Percentiles rank a stretch among this genome's conserved stretches.
Evolutionary conservation across 2,329 filamentous ascomycete genomes (phyloP).

Genomic region (Talaromyces sp.): DNA sequence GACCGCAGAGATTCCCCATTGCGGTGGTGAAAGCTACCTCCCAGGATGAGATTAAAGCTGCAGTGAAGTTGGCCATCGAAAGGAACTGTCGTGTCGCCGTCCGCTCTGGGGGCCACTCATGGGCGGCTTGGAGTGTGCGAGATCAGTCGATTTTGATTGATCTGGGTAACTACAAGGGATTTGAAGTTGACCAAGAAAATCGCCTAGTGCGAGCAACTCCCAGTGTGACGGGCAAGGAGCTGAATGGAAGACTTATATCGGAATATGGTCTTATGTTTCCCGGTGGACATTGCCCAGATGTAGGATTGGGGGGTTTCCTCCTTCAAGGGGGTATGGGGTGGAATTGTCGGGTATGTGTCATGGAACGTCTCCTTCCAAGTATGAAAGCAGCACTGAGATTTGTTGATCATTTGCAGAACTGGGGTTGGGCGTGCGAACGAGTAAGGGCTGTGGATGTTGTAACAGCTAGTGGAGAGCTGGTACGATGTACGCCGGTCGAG

Average conservation of each 20-base stretch:
- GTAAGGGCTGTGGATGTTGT: too few species aligned
- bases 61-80: neutral
- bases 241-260: neutral
- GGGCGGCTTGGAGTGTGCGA: conserved; percentile 2
- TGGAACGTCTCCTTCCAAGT: too few species aligned
- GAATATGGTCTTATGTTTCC: too few species aligned
- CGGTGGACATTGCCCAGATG: too few species aligned
- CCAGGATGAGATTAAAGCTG: neutral
- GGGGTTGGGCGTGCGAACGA: too few species aligned
- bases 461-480: too few species aligned
- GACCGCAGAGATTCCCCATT: neutral
- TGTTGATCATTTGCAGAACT: too few species aligned
- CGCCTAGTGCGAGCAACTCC: neutral
- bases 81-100: neutral
- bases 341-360: too few species aligned
- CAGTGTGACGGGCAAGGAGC: neutral
- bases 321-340: too few species aligned
- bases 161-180: conserved; percentile 8
- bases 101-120: neutral
- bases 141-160: conserved; percentile 9
- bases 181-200: conserved; percentile 1
- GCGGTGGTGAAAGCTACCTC: neutral
- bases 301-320: too few species aligned
- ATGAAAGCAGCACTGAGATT: too few species aligned
- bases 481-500: too few species aligned